Conservation (phyloP, 2,329 filamentous ascomycete species). For the Sporothrix euskadiensis region DNA sequence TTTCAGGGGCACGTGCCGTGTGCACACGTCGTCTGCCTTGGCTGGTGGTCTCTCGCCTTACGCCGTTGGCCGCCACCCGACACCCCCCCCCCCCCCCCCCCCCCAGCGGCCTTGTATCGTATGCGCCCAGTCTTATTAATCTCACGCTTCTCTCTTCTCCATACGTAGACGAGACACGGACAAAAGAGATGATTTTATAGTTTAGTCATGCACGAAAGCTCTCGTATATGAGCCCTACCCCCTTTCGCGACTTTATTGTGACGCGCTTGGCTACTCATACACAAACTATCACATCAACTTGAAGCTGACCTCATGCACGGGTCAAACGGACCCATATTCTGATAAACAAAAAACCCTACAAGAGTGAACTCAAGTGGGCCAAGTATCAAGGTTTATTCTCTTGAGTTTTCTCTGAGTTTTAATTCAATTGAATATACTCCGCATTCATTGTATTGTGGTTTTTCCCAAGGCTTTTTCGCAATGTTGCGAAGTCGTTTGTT, state of each 20-base stretch:
- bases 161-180: not conserved
- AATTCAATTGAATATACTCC: too few relatives aligned
- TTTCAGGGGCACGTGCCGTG: not conserved
- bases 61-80: not conserved
- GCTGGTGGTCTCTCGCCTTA: not conserved
- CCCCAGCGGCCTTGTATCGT: not conserved
- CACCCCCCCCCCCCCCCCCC: not conserved
- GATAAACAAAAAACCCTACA: not conserved
- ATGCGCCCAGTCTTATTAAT: not conserved
- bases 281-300: not conserved
- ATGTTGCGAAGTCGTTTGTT: not conserved
- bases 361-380: not conserved
- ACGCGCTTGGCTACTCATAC: not conserved
- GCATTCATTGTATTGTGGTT: not conserved
- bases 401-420: too few relatives aligned
- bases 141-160: not conserved
- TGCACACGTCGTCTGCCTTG: not conserved
- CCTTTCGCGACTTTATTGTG: not conserved
- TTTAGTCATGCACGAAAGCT: slow-evolving; percentile 14
- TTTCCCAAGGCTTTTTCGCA: too few relatives aligned
- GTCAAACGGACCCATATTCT: not conserved
- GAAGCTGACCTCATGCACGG: not conserved
- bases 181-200: not conserved
- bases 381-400: too few relatives aligned
- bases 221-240: not conserved